Evolutionary conservation across 495 filamentous ascomycete genomes (phyloP).

Genomic region (Glarea lozoyensis): DNA sequence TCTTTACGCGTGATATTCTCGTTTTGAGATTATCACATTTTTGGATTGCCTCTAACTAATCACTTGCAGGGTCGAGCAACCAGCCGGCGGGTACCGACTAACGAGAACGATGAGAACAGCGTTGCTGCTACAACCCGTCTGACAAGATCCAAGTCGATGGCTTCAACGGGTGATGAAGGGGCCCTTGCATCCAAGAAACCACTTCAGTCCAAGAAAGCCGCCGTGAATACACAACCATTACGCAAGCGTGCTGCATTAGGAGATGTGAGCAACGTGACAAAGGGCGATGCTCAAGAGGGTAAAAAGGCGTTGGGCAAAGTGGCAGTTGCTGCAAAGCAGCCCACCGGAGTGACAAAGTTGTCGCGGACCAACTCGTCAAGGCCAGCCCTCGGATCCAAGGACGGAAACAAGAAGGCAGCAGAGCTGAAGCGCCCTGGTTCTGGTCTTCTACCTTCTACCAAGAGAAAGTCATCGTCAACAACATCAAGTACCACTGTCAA

Average conservation of each 20-base stretch:
- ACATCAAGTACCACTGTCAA: slow-evolving; percentile 44
- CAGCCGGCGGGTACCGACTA: slow-evolving; percentile 40
- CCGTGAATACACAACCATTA: slow-evolving; percentile 39
- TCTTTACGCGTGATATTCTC: slow-evolving; percentile 3
- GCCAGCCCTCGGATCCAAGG: slow-evolving; percentile 53
- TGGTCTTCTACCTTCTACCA: slow-evolving; percentile 49
- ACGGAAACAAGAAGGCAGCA: slow-evolving; percentile 50
- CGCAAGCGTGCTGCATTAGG: slow-evolving; percentile 73
- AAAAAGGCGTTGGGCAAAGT: slow-evolving; percentile 57
- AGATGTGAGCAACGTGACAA: slow-evolving; percentile 92
- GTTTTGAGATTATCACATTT: slow-evolving; percentile 10
- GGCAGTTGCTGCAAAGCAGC: slow-evolving; percentile 67
- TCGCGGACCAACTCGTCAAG: slow-evolving; percentile 54
- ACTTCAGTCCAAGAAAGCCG: slow-evolving; percentile 65
- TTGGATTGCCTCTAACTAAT: slow-evolving; percentile 1
- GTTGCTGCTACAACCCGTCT: slow-evolving; percentile 59
- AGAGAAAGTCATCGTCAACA: slow-evolving; percentile 53
- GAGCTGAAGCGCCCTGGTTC: slow-evolving; percentile 67
- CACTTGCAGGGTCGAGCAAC: slow-evolving; percentile 25
- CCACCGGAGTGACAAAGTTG: slow-evolving; percentile 74
- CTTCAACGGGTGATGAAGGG: slow-evolving; percentile 48
- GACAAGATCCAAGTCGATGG: slow-evolving; percentile 86
- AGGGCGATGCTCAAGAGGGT: slow-evolving; percentile 55
- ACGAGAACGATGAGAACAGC: slow-evolving; percentile 91
- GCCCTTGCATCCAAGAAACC: slow-evolving; percentile 58